Base-by-base conservation (phyloP, 306 rosid genomes). In the Dryas drummondii region DNA sequence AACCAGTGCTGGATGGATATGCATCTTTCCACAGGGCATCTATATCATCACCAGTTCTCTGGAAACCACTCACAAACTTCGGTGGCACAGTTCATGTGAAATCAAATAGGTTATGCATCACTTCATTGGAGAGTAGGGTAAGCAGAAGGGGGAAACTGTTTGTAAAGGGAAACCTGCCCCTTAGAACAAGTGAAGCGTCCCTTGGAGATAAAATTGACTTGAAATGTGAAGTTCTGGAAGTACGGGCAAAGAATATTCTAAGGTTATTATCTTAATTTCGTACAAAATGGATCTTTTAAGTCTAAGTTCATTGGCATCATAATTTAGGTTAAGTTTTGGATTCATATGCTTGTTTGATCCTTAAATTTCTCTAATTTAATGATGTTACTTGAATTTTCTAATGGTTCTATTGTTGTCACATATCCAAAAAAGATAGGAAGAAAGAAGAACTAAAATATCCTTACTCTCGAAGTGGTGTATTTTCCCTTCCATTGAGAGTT, bases 91-190 rank as follows among this genome's bases (percentile, higher is more conserved):
- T 94, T 79, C 81, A 88, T 57, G 84, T 94, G 61, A 94, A 89
- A 88, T 91, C 97, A 59, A 91, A 94, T 81, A 88, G 88, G 83
- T 86, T 94, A 74, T 91, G 94, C 84, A 86, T 94, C 76, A 63
- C 87, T 58, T 91, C 94, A 16, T 73, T 94, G 91, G 97, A 94
- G 81, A 86, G 98, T 76, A 91, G 96, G 80, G 84, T 94, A 75
- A 77, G 97, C 83, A 81, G 96, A 87, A 88, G 87, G 83, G 98
- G 98, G 32, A 91, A 91, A 84, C 68, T 94, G 75, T 80, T 84
- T 51, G 79, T 94, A 56, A 94, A 90, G 79, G 98, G 98, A 82
- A 94, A 87, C 80, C 94, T 94, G 76, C 98, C 97, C 48, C 98
- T 94, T 70, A 86, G 93, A 87, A 83, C 86, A 47, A 87, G 84